These are phyloP conservation scores for Furcasterigmium sp. DNA, from an alignment of 2,329 filamentous ascomycete species.

Conservation along the genomic window DNA sequence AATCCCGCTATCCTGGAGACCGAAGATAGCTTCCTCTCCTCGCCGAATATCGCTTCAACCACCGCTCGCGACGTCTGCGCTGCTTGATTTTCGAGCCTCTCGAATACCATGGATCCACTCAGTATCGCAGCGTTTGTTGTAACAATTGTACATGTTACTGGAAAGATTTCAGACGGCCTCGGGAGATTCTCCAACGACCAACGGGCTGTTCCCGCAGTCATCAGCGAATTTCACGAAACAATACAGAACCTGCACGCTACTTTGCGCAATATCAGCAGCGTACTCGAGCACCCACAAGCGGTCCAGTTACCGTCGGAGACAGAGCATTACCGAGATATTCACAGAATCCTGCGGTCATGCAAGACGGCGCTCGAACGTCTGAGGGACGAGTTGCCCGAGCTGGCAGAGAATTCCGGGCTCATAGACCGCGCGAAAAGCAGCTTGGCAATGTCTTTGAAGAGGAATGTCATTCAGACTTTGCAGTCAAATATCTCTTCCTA, in stretches of 20 bases:
- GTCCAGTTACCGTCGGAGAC: constrained; percentile 16
- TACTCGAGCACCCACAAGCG: constrained; percentile 10
- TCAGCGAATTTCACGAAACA: constrained; percentile 16
- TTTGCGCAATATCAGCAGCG: constrained; percentile 12
- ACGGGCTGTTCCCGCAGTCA: constrained; percentile 10
- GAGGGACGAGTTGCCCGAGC: constrained; percentile 13
- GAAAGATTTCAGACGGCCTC: constrained; percentile 13
- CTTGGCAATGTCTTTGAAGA: constrained; percentile 15
- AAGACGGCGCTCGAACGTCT: constrained; percentile 13
- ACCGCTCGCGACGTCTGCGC: no score
- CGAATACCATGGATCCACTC: constrained; percentile 15
- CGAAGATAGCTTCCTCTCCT: no score
- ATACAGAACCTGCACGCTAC: constrained; percentile 12
- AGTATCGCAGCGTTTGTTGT: constrained; percentile 12
- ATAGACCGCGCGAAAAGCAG: constrained; percentile 13
- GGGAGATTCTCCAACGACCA: constrained; percentile 16
- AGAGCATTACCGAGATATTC: constrained; percentile 17
- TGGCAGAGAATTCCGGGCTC: constrained; percentile 10
- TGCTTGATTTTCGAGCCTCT: no score
- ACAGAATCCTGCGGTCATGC: constrained; percentile 17
- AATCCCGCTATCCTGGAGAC: no score
- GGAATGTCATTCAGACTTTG: constrained; percentile 14
- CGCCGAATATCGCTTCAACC: no score
- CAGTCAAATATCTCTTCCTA: constrained; percentile 17
- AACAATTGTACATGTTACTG: constrained; percentile 13